These are phyloP conservation scores for Mucor irregularis DNA, from an alignment of 371 early-diverging fungal species.

Conservation along the genomic window DNA sequence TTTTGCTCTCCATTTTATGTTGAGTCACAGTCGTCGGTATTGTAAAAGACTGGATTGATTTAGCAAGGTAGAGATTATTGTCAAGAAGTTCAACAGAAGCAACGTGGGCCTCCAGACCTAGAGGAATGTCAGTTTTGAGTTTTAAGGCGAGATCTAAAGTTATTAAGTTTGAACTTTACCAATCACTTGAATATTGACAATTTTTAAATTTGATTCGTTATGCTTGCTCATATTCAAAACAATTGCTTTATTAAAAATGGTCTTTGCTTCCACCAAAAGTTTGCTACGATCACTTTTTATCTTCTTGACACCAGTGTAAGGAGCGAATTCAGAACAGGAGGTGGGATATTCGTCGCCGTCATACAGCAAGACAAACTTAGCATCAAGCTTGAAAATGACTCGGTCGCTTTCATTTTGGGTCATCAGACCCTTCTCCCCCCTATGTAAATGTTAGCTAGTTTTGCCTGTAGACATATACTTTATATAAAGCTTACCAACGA, in stretches of 20 bases:
- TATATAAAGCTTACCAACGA: conserved; percentile 4
- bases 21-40: conserved; percentile 2
- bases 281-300: conserved; percentile 5
- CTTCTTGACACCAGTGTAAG: neutral
- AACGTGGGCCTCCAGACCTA: neutral
- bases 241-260: neutral
- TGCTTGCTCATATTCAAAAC: neutral
- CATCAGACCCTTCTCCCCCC: conserved; percentile 3
- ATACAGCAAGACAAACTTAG: conserved; percentile 1
- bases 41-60: neutral
- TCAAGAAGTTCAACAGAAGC: neutral
- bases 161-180: neutral
- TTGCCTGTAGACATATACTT: neutral
- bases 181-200: neutral
- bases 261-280: conserved; percentile 3
- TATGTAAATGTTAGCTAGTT: neutral
- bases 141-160: conserved; percentile 1
- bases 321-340: conserved; percentile 1
- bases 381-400: neutral
- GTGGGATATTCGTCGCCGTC: neutral
- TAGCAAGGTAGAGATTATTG: conserved; percentile 1
- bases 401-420: neutral
- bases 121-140: neutral
- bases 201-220: neutral
- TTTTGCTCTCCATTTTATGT: neutral